Base-by-base conservation (phyloP, 1,139 yeast genomes). In the Geotrichum aggregatum region DNA sequence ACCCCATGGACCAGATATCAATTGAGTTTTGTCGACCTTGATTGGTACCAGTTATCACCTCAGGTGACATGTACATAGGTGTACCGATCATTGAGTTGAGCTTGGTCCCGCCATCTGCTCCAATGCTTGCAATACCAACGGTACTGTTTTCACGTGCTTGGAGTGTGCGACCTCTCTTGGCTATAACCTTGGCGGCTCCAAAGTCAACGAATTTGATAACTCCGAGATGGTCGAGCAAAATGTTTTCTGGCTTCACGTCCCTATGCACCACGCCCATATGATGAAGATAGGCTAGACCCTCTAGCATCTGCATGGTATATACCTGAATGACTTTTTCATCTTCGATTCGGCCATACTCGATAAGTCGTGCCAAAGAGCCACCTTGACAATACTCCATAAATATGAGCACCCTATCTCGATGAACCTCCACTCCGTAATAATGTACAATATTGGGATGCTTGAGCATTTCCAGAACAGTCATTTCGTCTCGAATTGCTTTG, bases 41-140 rank as follows among this genome's bases (percentile, higher is more conserved):
- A 3, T 77, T 72, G 3, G 82, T 74, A 1, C 97, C 97, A 1
- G 95, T 87, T 54, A 92, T 89, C 0, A 88, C 89, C 66, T 92
- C 98, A 0, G 98, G 98, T 0, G 98, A 87, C 98, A 92, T 92
- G 69, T 92, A 92, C 98, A 92, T 92, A 16, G 98, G 98, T 0
- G 98, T 92, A 48, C 98, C 98, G 0, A 95, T 87, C 83, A 91
- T 82, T 40, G 73, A 71, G 56, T 74, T 70, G 50, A 74, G 63
- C 56, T 73, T 62, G 54, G 77, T 30, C 49, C 51, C 44, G 28
- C 13, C 56, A 50, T 44, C 30, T 3, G 47, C 47, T 22, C 45
- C 44, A 14, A 47, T 41, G 11, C 46, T 26, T 11, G 49, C 50
- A 5, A 47, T 47, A 3, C 56, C 52, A n/a, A 24, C 52, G 14